Percentiles rank a stretch among this genome's conserved stretches.
Conservation (phyloP, 139 green algal genomes). For the Coccomyxa sp. region DNA sequence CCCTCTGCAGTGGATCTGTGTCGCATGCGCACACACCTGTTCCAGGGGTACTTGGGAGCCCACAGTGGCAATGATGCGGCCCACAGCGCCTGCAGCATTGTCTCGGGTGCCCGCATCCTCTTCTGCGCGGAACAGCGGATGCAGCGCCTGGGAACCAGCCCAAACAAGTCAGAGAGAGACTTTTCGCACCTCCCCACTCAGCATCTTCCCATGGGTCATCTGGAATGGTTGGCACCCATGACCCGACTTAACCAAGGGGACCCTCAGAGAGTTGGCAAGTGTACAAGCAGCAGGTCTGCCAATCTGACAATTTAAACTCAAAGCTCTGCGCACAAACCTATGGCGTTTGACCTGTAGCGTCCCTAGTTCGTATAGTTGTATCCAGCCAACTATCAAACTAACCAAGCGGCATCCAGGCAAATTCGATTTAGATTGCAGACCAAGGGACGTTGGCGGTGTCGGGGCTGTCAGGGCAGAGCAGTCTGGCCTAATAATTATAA, state of each 20-base stretch:
- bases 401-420: too few relatives aligned
- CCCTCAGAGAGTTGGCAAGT: too few relatives aligned
- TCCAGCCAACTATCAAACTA: background rate
- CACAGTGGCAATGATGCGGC: constrained; percentile 40
- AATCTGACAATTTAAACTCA: too few relatives aligned
- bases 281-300: too few relatives aligned
- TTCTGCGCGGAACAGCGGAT: constrained; percentile 51
- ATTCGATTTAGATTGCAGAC: too few relatives aligned
- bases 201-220: background rate
- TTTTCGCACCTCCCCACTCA: background rate
- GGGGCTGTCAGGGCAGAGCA: too few relatives aligned
- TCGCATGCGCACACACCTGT: background rate
- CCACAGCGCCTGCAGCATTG: constrained; percentile 69
- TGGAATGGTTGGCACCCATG: background rate
- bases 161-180: background rate
- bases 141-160: constrained; percentile 33
- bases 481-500: too few relatives aligned
- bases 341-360: too few relatives aligned
- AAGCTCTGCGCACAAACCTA: too few relatives aligned
- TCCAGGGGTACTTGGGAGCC: constrained; percentile 6
- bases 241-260: background rate
- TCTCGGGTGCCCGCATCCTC: constrained; percentile 51
- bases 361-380: background rate
- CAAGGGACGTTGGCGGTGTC: too few relatives aligned
- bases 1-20: background rate